Percentiles rank a stretch among this genome's conserved stretches.
Evolutionary conservation across 2,329 filamentous ascomycete species (phyloP).

Genomic region (Rosellinia necatrix): DNA sequence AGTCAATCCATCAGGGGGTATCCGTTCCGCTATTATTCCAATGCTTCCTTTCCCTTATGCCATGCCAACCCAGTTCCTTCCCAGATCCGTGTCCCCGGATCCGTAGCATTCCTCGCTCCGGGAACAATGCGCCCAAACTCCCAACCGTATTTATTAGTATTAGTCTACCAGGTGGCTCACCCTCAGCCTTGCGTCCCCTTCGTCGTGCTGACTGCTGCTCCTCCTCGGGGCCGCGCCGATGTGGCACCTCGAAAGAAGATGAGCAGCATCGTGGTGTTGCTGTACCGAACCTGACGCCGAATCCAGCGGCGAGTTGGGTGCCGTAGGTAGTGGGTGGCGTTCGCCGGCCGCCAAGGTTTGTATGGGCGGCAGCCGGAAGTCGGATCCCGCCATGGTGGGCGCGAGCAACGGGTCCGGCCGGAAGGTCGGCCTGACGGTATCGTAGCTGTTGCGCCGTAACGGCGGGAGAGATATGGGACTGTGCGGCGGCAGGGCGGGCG

Average conservation of each 20-base stretch:
- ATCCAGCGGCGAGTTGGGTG: constrained; percentile 42
- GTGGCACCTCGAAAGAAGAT: background rate
- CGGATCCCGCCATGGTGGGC: constrained; percentile 2
- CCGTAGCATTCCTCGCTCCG: background rate
- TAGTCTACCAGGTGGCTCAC: constrained; percentile 25
- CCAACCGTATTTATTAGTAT: background rate
- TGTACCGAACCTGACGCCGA: constrained; percentile 3
- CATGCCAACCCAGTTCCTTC: constrained; percentile 9
- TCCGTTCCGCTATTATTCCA: constrained; percentile 7
- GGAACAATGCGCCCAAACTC: constrained; percentile 9
- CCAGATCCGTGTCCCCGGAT: too few relatives aligned
- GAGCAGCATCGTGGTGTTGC: background rate
- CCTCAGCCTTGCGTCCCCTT: constrained; percentile 22
- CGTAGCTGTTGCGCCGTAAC: constrained; percentile 29
- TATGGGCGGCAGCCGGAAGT: constrained; percentile 34
- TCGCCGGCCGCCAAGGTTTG: constrained; percentile 36
- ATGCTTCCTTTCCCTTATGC: constrained; percentile 11
- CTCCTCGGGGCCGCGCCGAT: background rate
- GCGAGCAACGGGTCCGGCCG: constrained; percentile 16
- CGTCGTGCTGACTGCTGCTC: constrained; percentile 19
- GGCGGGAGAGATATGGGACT: constrained; percentile 50
- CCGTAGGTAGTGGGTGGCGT: constrained; percentile 39
- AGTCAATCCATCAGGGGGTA: constrained; percentile 14
- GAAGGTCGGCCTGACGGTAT: constrained; percentile 16
- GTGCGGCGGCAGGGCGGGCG: constrained; percentile 44